phyloP scores from a whole-genome alignment of 2,329 filamentous ascomycete genomes.

The Coniella vitis region DNA sequence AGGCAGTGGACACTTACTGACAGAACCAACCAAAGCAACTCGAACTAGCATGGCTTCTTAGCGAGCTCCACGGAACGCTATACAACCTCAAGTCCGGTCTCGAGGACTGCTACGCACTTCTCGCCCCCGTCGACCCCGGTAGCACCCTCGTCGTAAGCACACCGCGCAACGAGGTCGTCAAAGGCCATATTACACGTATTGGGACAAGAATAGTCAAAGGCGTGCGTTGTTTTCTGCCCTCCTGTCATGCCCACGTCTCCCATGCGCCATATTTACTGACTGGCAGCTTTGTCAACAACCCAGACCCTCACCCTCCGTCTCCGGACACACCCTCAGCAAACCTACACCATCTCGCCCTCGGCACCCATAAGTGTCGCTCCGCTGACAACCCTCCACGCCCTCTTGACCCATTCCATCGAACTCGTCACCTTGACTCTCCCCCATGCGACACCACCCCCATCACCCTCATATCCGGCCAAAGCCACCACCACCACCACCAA shows the following conservation, averaged over 20 bases:
- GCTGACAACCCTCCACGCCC: constrained; percentile 63
- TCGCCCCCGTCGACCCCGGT: constrained; percentile 77
- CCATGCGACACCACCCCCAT: constrained; percentile 29
- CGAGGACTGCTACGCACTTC: constrained; percentile 79
- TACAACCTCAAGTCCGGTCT: constrained; percentile 56
- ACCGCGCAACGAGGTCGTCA: constrained; percentile 78
- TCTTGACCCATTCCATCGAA: constrained; percentile 77
- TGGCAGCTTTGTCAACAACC: too few relatives aligned
- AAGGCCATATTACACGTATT: constrained; percentile 84
- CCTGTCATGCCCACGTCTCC: neutral
- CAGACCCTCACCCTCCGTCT: constrained; percentile 74
- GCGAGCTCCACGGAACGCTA: constrained; percentile 42
- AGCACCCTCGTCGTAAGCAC: constrained; percentile 88
- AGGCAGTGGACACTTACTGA: too few relatives aligned
- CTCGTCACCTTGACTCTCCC: constrained; percentile 71
- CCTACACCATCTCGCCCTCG: constrained; percentile 40
- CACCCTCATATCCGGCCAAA: constrained; percentile 38
- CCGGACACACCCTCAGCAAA: constrained; percentile 53
- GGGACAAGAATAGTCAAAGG: constrained; percentile 90
- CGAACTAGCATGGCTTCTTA: constrained; percentile 49
- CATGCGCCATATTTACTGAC: neutral
- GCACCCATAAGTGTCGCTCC: constrained; percentile 57
- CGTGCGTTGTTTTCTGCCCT: constrained; percentile 41
- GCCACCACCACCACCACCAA: constrained; percentile 24
- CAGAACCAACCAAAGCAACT: constrained; percentile 29